A percentile compares a stretch with the other conserved stretches of the same genome.
Evolutionary conservation across 2,329 filamentous ascomycete genomes (phyloP).

Genomic region (Xylaria digitata): DNA sequence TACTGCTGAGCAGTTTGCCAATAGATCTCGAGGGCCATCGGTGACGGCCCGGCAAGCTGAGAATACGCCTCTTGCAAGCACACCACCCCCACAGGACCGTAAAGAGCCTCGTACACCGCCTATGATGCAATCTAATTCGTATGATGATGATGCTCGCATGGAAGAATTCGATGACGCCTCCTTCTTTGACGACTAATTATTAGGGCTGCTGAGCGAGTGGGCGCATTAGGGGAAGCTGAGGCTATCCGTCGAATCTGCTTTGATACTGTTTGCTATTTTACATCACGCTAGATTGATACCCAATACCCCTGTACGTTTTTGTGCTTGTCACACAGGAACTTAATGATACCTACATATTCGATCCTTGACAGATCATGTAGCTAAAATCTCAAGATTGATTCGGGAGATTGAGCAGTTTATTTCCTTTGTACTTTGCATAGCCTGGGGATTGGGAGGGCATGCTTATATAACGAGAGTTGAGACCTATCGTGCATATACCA

Average conservation of each 20-base stretch:
- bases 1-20: constrained; percentile 62
- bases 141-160: constrained; percentile 70
- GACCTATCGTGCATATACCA: constrained; percentile 28
- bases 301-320: constrained; percentile 35
- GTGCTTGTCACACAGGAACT: constrained; percentile 30
- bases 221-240: constrained; percentile 7
- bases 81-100: constrained; percentile 56
- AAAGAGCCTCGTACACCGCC: constrained; percentile 67
- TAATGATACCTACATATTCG: constrained; percentile 39
- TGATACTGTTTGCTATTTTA: constrained; percentile 41
- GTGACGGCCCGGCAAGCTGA: constrained; percentile 54
- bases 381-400: constrained; percentile 34
- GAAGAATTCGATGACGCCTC: constrained; percentile 70
- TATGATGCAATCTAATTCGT: constrained; percentile 68
- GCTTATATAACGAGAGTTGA: constrained; percentile 33
- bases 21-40: constrained; percentile 50
- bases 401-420: constrained; percentile 27
- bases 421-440: constrained; percentile 41
- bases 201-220: constrained; percentile 3
- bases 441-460: constrained; percentile 27
- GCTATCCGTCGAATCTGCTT: constrained; percentile 32
- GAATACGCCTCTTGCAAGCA: constrained; percentile 54
- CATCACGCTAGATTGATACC: constrained; percentile 43
- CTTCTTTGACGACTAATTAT: constrained; percentile 64
- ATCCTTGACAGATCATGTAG: constrained; percentile 21